Base-by-base conservation (phyloP, 345 rosid genomes). In the Citrus unshiu region DNA sequence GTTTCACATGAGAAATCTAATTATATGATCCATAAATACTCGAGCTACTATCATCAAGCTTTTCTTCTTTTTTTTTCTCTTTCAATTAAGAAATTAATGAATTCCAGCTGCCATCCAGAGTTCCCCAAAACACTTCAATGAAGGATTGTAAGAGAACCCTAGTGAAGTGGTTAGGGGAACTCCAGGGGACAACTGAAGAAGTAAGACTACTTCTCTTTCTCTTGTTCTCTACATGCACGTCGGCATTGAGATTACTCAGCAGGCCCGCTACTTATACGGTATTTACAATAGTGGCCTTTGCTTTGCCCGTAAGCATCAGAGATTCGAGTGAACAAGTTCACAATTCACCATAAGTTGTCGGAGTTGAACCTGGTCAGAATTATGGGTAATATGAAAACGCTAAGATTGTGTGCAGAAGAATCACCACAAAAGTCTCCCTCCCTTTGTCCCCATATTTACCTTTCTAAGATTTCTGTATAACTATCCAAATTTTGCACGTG, bases 91-190 rank as follows among this genome's bases (percentile, higher is more conserved):
- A n/a, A n/a, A n/a, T n/a, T 43, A 43, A 10, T 43, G 49, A 43
- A 43, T 9, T 51, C 21, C 56, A 51, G 19, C 19, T 16, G 21
- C 19, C 21, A 4, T 51, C 56, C 56, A 51, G 21, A 51, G 56
- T 4, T 51, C 56, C 56, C 56, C 21, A 13, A 51, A 4, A 16
- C 56, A 51, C 56, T 51, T 51, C 56, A 51, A 21, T 51, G 56
- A 16, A 43, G 56, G 56, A 0, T 51, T 14, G 21, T 51, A 51
- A 4, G 18, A 32, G n/a, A 21, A 13, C 39, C 76, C 30, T 75
- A 82, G 9, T 82, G 85, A 84, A 84, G 85, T 77, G 74, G 21
- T 77, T 59, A 16, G 54, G 81, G 77, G 81, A 82, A 73, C 87
- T 82, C 83, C 51, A n/a, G n/a, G n/a, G 70, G 78, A 75, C 72